Conservation (phyloP, 1,139 yeast species). For the Blastobotrys buckinghamii region DNA sequence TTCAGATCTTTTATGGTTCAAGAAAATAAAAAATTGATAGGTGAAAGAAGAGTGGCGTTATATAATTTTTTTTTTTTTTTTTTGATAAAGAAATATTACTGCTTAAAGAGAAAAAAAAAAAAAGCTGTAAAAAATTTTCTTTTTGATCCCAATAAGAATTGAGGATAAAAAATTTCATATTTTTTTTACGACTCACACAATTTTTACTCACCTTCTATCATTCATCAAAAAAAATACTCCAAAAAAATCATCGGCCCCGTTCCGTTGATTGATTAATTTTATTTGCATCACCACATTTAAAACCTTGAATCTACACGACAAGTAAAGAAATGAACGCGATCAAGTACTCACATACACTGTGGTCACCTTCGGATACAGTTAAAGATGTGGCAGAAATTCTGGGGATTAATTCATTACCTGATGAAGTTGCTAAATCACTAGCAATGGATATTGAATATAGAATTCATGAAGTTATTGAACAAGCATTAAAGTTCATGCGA, state of each 20-base stretch:
- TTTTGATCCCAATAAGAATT: neutral
- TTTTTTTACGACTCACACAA: neutral
- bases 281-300: neutral
- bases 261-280: neutral
- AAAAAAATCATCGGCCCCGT: neutral
- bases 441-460: slow-evolving; percentile 99
- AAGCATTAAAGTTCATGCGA: slow-evolving; percentile 93
- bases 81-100: neutral
- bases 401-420: slow-evolving; percentile 73
- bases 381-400: slow-evolving; percentile 92
- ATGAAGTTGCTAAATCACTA: slow-evolving; percentile 86
- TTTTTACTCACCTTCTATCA: neutral
- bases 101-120: no score
- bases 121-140: neutral
- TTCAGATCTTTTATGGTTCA: neutral
- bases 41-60: neutral
- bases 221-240: no score
- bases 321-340: slow-evolving; percentile 21
- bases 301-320: neutral
- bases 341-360: slow-evolving; percentile 78
- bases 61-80: neutral
- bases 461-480: slow-evolving; percentile 90
- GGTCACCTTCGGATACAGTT: slow-evolving; percentile 98
- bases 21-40: no score
- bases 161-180: neutral